Evolutionary conservation across 768 basidiomycete genomes (phyloP), one percentile per base, ranked within the genome.

Genomic region (Tulasnella sp.): DNA sequence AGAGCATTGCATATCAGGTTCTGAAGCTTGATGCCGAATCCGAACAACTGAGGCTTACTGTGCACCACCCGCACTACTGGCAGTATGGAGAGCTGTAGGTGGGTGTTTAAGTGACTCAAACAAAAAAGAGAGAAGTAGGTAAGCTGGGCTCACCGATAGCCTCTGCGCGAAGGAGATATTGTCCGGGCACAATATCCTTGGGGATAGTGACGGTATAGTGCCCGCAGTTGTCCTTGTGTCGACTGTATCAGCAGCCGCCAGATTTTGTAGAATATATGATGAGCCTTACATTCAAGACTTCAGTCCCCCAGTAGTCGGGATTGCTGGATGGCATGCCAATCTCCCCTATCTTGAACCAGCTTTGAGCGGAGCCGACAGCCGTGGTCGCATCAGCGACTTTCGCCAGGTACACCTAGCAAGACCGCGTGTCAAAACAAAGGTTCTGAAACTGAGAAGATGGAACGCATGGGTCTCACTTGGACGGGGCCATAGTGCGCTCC

Each of bases 331-430:
- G n/a, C 17, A 80, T 65, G 34, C 78, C 79, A 61, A 73, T 72
- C 67, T 79, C 73, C 9, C 72, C 65, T 29, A 80, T 72, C 70
- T 80, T 80, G 72, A 80, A 80, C 78, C 78, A 80, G 38, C 61
- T 64, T 5, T 74, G 71, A 47, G 64, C 63, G 3, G 74, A 67
- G 19, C 75, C 76, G 54, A 71, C 71, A 3, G 78, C 78, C 42
- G 72, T 72, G 1, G 67, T 73, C 0, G 78, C 77, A 64, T 79
- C 73, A 47, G 51, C 61, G 34, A 80, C 78, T 48, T 74, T 72
- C 34, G 77, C 78, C 54, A n/a, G n/a, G n/a, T n/a, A n/a, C n/a
- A n/a, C n/a, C 52, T 58, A 41, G 11, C 5, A 26, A 55, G 24
- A n/a, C n/a, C n/a, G n/a, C n/a, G n/a, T n/a, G n/a, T n/a, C n/a